Base-by-base conservation (phyloP, 352 stramenopile genomes). In the Phytopythium kandeliae region DNA sequence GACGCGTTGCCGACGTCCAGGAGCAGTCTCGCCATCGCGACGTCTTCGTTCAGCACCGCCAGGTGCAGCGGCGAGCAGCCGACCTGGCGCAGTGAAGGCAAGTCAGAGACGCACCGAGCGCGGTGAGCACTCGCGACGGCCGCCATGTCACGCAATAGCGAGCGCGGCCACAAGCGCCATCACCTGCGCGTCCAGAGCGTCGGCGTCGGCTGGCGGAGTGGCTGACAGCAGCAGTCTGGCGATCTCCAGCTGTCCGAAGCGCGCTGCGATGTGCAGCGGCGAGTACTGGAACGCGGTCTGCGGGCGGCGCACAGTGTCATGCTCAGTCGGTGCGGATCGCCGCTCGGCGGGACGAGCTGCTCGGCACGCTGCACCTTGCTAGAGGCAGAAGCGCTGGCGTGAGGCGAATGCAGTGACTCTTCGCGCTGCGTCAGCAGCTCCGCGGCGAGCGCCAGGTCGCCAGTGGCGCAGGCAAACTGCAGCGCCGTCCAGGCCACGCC, bases 391-490 rank as follows among this genome's bases (percentile, higher is more conserved):
- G n/a, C 7, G 16, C 56, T 57, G 45, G 61, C 38, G 16, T 63
- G 44, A 17, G 60, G 57, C 11, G 49, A 44, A 16, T 47, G 22
- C 19, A 87, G 17, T 21, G 19, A 2, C 8, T 13, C 21, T 4
- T 44, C 24, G 4, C 11, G 10, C 0, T 12, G 19, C 10, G 21
- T 6, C 19, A 44, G 50, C 28, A 86, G 38, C 28, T 78, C 56
- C 2, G 35, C 45, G 11, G 70, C 62, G 30, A 86, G 60, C 25
- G 67, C 60, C 2, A 65, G 42, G 53, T 90, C 67, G n/a, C 80
- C 84, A 17, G 85, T n/a, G 0, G 84, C 79, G 45, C 77, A 86
- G 3, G 76, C 80, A n/a, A 81, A 88, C 47, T 92, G 79, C 34
- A 94, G 61, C 17, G 80, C 65, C 50, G 83, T 90, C 83, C 83